These are phyloP conservation scores for Alternaria arbusti DNA, from an alignment of 2,329 filamentous ascomycete species.

Conservation along the genomic window DNA sequence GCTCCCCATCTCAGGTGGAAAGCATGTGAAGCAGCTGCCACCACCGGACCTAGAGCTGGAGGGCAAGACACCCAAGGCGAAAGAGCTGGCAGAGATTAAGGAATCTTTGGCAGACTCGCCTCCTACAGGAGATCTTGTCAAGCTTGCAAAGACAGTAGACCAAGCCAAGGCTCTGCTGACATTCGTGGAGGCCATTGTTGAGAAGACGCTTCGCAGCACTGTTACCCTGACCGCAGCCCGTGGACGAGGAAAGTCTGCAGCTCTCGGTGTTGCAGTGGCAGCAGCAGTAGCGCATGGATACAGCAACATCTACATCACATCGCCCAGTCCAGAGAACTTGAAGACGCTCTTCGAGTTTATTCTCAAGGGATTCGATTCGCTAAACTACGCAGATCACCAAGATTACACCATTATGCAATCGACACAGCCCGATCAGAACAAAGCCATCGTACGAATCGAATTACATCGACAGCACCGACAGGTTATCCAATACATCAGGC, in stretches of 20 bases:
- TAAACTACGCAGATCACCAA: conserved; percentile 91
- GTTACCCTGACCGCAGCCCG: conserved; percentile 91
- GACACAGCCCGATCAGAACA: conserved; percentile 98
- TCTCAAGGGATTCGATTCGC: conserved; percentile 95
- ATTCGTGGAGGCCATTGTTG: conserved; percentile 93
- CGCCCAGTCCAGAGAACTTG: conserved; percentile 95
- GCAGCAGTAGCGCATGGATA: conserved; percentile 95
- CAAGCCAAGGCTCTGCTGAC: conserved; percentile 97
- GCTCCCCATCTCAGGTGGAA: conserved; percentile 93
- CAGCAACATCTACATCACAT: conserved; percentile 99
- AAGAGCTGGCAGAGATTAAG: conserved; percentile 85
- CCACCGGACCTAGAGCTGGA: conserved; percentile 75
- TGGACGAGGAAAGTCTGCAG: conserved; percentile 96
- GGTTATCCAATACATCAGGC: conserved; percentile 98
- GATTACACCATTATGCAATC: conserved; percentile 99
- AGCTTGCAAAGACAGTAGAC: conserved; percentile 87
- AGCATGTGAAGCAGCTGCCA: conserved; percentile 82
- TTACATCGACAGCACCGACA: conserved; percentile 93
- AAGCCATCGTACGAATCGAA: conserved; percentile 96
- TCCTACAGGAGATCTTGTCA: conserved; percentile 82
- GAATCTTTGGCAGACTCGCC: conserved; percentile 84
- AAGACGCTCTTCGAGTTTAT: conserved; percentile 98
- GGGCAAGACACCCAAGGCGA: conserved; percentile 71
- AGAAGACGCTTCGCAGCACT: conserved; percentile 93
- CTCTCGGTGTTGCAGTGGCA: conserved; percentile 90